Base-by-base conservation (phyloP, 768 basidiomycete genomes). In the Suillus bovinus region DNA sequence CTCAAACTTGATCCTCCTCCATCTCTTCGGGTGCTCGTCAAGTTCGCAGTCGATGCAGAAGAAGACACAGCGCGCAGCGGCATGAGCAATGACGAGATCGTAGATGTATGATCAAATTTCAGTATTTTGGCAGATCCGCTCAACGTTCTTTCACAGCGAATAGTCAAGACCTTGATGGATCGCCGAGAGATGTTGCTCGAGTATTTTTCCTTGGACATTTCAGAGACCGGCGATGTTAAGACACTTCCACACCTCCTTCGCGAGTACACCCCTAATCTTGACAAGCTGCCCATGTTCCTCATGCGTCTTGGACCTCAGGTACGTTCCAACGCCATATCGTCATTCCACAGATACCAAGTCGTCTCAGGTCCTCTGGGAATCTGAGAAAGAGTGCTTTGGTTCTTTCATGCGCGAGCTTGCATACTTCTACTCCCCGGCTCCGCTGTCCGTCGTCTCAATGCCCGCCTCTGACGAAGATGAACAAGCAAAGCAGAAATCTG, bases 221-320 rank as follows among this genome's bases (percentile, higher is more conserved):
- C 85, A 7, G 78, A 81, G 0, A 77, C 83, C 3, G 95, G 93
- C 1, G 71, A 78, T 27, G 76, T 99, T n/a, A 83, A 89, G 67
- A 86, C 83, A 61, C 70, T 99, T 14, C 97, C 97, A 0, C 79
- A 95, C 53, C 79, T 99, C 13, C 80, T 98, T 47, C 83, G 86
- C 55, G 94, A 92, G 47, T 98, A 93, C 70, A 90, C 90, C 7
- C 97, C 97, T 1, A 92, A 96, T 71, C 80, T 99, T 5, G 90
- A 94, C 68, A 91, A 94, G 68, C 79, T 99, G 9, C 97, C 97
- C 0, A 80, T 86, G 61, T 93, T 98, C 64, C 80, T 96, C 49
- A 90, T 98, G 88, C 84, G 94, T 46, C 84, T 97, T 7, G 96
- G 94, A 0, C 92, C 94, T n/a, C 89, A 91, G 82, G 95, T 94